These are phyloP conservation scores for Larix sibirica DNA, from an alignment of 83 land plant genomes.

Conservation along the genomic window DNA sequence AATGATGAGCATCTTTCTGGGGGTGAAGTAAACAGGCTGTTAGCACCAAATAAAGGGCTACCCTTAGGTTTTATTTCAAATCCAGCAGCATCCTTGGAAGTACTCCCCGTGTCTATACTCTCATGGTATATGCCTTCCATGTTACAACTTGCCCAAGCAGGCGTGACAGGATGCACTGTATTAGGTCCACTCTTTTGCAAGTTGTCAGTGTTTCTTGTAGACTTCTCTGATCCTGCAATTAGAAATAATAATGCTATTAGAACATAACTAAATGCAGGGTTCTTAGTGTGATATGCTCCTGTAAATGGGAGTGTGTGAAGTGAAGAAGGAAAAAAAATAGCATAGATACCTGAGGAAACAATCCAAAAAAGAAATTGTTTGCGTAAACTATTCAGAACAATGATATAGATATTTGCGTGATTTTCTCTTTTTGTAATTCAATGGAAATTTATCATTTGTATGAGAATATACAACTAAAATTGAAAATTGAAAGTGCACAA, in stretches of 20 bases:
- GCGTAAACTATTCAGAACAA: not conserved
- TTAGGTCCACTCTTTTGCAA: not conserved
- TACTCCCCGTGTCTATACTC: conserved; percentile 23
- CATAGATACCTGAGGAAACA: not conserved
- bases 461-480: no score
- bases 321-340: not conserved
- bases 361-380: not conserved
- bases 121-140: conserved; percentile 9
- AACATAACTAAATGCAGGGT: not conserved
- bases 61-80: conserved; percentile 16
- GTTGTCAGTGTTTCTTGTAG: not conserved
- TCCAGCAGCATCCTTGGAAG: conserved; percentile 23
- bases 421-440: no score
- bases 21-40: conserved; percentile 14
- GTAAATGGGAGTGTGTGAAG: not conserved
- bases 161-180: conserved; percentile 10
- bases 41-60: conserved; percentile 14
- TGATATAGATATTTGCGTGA: not conserved
- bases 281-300: not conserved
- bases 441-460: no score
- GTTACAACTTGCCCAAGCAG: not conserved
- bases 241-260: not conserved
- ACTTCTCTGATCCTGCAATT: conserved; percentile 15
- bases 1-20: conserved; percentile 10
- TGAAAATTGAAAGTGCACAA: no score